Base-by-base conservation (phyloP, 495 filamentous ascomycete species). In the Cryomyces minteri region DNA sequence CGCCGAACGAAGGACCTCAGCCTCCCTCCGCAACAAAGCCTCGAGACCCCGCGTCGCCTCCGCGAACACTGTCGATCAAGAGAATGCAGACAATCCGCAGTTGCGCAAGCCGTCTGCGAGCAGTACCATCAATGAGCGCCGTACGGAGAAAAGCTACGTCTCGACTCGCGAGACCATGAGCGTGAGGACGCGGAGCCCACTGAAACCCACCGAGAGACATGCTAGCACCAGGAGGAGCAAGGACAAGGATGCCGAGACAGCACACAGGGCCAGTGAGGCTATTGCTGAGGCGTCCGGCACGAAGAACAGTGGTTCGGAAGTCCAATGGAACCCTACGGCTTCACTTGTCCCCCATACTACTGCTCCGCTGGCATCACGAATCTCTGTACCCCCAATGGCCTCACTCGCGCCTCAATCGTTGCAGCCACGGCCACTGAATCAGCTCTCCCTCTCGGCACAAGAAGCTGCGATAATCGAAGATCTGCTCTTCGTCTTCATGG, bases 401-500 rank as follows among this genome's bases (percentile, higher is more conserved):
- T 81, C 79, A 6, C 63, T 72, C 32, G 71, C 79, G 31, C 92
- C 90, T n/a, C 62, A 68, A 44, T 61, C 71, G 0, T 67, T 92
- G 30, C 76, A 83, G 40, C 86, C 88, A 4, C 67, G 64, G 47
- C 72, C 83, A 28, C 69, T 96, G 4, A 69, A 75, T 45, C 71
- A 81, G 42, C 62, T 95, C 48, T 73, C 82, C 2, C 62, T 85
- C 18, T 80, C 90, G 47, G 74, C 68, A 6, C 90, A 98, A 57
- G 90, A 98, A 62, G 71, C 73, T 8, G 81, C 76, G 4, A 80
- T 96, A 8, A 63, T 96, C 43, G 88, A 94, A 51, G 90, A 98
- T 54, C 63, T 98, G 18, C 60, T 95, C 32, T 95, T 86, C 59
- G 86, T 92, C 4, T 88, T 95, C 51, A 95, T 96, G 88, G 90